Base-by-base conservation (phyloP, 2,329 filamentous ascomycete genomes). In the Ophiostoma fasciatum region DNA sequence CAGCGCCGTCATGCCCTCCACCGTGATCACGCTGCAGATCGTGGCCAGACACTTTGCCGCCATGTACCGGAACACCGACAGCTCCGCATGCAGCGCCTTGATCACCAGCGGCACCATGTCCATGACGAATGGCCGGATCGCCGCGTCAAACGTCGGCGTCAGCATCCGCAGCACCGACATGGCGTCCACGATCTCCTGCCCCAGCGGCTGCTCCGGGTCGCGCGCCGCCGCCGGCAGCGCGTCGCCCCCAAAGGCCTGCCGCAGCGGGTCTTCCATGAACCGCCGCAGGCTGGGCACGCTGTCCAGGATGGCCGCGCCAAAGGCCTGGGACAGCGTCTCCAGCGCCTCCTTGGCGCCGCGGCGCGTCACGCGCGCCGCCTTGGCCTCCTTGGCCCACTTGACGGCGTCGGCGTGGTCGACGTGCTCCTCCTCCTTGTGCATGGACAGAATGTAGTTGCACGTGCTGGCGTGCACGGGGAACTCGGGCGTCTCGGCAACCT, bases 21-120 rank as follows among this genome's bases (percentile, higher is more conserved):
- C 80, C 0, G 84, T 83, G 47, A 98, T 92, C 46, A 96, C 81
- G 53, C 88, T 98, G 65, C 92, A 98, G 30, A 96, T 80, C 2
- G 90, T 98, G 8, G 90, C 92, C 54, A 98, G 75, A 53, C 90
- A 96, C 56, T 98, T 98, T 1, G 90, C 90, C 18, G 90, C 90
- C 59, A 88, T 90, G 57, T 98, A 98, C 27, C 90, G 74, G 53
- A 98, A 83, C 3, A 98, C 84, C 3, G 90, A 92, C 12, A 96
- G 67, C 47, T 79, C 74, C 15, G 83, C 93, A 48, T 88, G 83
- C 29, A 98, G 65, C 4, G 84, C 88, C 55, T 80, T 88, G 47
- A 85, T 82, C 36, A 98, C 75, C 26, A 88, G 66, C 7, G 88
- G 85, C 55, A 94, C 71, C 48, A 94, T 71, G 34, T 78, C 67